phyloP scores from a whole-genome alignment of 768 basidiomycete genomes.

The Serendipita sp. region DNA sequence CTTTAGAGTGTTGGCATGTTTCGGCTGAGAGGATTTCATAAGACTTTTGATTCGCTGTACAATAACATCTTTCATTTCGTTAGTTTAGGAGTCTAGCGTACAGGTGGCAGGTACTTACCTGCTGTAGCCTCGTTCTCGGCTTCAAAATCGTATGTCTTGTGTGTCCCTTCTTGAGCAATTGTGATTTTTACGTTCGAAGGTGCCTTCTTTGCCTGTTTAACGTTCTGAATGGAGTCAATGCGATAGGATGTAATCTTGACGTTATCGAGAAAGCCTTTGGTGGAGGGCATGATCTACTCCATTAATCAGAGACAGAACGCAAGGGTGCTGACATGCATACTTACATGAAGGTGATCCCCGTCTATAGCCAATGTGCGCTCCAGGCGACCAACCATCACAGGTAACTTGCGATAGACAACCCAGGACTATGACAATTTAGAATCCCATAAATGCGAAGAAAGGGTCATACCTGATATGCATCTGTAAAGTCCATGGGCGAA shows the following conservation, averaged over 20 bases:
- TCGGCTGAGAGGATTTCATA: neutral
- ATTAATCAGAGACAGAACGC: constrained; percentile 4
- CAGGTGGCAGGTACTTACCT: neutral
- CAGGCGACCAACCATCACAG: constrained; percentile 81
- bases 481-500: constrained; percentile 55
- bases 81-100: neutral
- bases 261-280: constrained; percentile 71
- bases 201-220: constrained; percentile 67
- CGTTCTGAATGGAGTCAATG: constrained; percentile 67
- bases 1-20: neutral
- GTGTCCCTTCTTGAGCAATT: constrained; percentile 49
- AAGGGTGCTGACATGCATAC: constrained; percentile 13
- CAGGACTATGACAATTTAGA: neutral
- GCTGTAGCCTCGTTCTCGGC: constrained; percentile 43
- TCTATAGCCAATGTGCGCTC: constrained; percentile 88
- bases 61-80: neutral
- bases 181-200: constrained; percentile 80
- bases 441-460: neutral
- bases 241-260: constrained; percentile 88
- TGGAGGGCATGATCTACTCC: constrained; percentile 69
- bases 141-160: constrained; percentile 95
- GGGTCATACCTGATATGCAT: constrained; percentile 62
- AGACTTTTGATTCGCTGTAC: neutral
- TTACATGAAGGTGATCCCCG: constrained; percentile 79
- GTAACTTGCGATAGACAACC: constrained; percentile 78